Base-by-base conservation (phyloP, 2,329 filamentous ascomycete species). In the Calycina herbarum region DNA sequence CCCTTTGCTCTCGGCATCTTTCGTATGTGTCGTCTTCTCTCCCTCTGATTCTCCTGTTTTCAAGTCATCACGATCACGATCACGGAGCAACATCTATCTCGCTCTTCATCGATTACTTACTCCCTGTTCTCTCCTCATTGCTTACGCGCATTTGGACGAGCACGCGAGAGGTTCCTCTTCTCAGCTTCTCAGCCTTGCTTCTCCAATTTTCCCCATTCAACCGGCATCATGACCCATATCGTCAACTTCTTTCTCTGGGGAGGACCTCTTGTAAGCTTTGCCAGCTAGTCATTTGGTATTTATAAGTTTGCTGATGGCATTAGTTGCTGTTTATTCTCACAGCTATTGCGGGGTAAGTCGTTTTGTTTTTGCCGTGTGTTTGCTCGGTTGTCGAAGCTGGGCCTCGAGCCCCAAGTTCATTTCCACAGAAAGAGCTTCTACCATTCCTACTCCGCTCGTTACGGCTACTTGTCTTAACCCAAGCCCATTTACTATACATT, bases 281-380 rank as follows among this genome's bases (percentile, higher is more conserved):
- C 4, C 29, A 33, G 11, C 42, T n/a, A 29, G 24, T 24, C n/a
- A 10, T 57, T 20, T 20, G 59, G 27, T 45, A 3, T 51, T 24
- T 35, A 29, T 11, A n/a, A 11, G 27, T 10, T 58, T 60, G 61
- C 68, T 73, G 51, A 71, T 66, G 8, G 10, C 2, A 38, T 10
- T 63, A 76, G 73, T 60, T 73, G 27, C 42, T 75, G 6, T 17
- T 74, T 1, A 13, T 72, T 5, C 57, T 75, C 45, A 74, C 69
- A 59, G 71, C 65, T 20, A 62, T 75, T 33, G 73, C 74, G 42
- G 72, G 72, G 74, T 74, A 68, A 64, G 70, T 57, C 6, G 33
- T 13, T 56, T 24, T 51, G 2, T 11, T 15, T 48, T 20, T 60
- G 48, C 48, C 2, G 15, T 38, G 10, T 13, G 3, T 38, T 38